These are phyloP conservation scores for Paradendryphiella salina DNA, from an alignment of 2,329 filamentous ascomycete species.

Conservation along the genomic window DNA sequence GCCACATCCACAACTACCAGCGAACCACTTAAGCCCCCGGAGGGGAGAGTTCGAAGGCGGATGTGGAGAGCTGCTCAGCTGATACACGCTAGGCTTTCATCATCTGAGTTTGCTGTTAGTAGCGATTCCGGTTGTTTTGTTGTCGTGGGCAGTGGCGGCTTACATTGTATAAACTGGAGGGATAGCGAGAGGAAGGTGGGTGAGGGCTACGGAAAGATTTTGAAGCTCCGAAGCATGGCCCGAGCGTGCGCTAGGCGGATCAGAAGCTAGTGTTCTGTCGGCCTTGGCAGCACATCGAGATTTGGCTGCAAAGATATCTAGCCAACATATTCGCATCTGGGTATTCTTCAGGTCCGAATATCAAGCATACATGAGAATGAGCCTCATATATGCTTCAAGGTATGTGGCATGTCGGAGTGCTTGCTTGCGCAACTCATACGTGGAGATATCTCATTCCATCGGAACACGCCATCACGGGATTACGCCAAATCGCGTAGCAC, in stretches of 20 bases:
- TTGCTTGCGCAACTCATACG: constrained; percentile 36
- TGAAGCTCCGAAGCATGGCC: constrained; percentile 31
- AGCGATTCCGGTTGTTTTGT: constrained; percentile 1
- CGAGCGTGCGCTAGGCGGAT: constrained; percentile 27
- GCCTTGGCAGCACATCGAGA: constrained; percentile 20
- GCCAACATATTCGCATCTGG: background rate
- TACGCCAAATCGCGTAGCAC: constrained; percentile 15
- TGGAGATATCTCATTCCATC: constrained; percentile 41
- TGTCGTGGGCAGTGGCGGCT: constrained; percentile 50
- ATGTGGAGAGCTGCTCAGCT: constrained; percentile 78
- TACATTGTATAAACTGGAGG: constrained; percentile 99
- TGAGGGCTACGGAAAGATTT: constrained; percentile 35
- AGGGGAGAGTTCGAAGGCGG: constrained; percentile 80
- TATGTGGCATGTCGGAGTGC: constrained; percentile 16
- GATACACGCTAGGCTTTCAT: constrained; percentile 99
- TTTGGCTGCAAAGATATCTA: background rate
- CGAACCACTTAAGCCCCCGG: constrained; percentile 86
- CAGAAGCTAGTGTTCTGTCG: constrained; percentile 21
- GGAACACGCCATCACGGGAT: constrained; percentile 38
- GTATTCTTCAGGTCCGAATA: background rate
- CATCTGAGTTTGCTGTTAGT: constrained; percentile 65
- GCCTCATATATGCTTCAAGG: constrained; percentile 25
- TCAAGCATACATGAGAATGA: constrained; percentile 21
- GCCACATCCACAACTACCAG: constrained; percentile 64
- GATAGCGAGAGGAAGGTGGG: constrained; percentile 66